Evolutionary conservation across 768 basidiomycete genomes (phyloP).

Genomic region (Pleurotus salmoneostramineus): DNA sequence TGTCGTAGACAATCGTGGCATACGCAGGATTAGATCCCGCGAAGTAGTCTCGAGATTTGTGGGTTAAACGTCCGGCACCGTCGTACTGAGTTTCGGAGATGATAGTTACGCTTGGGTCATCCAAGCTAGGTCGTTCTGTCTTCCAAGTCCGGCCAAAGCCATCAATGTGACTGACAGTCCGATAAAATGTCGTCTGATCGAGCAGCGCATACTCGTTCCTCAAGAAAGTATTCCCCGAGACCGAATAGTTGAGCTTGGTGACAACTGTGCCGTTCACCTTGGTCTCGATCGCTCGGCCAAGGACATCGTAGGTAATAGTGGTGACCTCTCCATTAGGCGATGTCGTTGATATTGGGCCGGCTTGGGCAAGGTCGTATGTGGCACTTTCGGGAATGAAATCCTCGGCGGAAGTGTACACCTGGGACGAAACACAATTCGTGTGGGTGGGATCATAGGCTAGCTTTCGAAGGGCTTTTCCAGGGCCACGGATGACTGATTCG

Average conservation of each 20-base stretch:
- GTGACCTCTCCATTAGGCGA: slow-evolving; percentile 4
- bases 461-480: background rate
- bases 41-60: background rate
- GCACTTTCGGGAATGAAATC: background rate
- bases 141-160: background rate
- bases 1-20: background rate
- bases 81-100: slow-evolving; percentile 1
- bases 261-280: background rate
- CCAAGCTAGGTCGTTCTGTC: background rate
- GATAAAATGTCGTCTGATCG: background rate
- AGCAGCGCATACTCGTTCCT: background rate
- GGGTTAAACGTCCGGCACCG: slow-evolving; percentile 1
- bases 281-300: background rate
- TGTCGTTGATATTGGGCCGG: background rate
- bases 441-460: background rate
- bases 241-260: background rate
- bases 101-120: background rate
- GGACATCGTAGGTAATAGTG: background rate
- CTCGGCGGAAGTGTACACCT: background rate
- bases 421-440: background rate
- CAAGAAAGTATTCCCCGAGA: background rate
- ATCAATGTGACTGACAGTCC: slow-evolving; percentile 1
- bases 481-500: background rate
- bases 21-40: background rate
- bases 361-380: background rate